phyloP scores from a whole-genome alignment of 805 yeast genomes.

The Candida coquimbonensis region DNA sequence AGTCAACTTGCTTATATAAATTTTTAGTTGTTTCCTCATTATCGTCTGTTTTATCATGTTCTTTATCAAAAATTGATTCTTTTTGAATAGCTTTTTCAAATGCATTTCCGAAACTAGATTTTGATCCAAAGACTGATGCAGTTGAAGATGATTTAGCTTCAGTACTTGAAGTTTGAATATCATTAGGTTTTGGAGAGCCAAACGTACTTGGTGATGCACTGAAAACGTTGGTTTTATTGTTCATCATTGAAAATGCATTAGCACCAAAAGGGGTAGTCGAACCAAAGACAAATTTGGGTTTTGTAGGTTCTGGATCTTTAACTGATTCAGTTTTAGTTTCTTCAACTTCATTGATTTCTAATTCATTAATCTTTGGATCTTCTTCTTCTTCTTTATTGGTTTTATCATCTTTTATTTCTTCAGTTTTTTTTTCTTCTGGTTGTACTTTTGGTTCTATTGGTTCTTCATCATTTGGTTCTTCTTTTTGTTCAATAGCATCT shows the following conservation, averaged over 20 bases:
- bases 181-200: too few species aligned
- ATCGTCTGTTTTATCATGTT: conserved; percentile 9
- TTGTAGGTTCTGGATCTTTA: conserved; percentile 3
- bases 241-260: conserved; percentile 29
- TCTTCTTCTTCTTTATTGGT: conserved; percentile 6
- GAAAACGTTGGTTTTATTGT: conserved; percentile 28
- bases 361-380: background rate
- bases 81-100: conserved; percentile 44
- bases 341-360: background rate
- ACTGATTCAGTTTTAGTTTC: background rate
- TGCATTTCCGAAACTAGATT: conserved; percentile 44
- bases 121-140: conserved; percentile 36
- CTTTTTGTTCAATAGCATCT: conserved; percentile 5
- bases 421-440: background rate
- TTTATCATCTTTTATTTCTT: background rate
- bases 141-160: conserved; percentile 4
- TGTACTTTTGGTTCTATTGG: too few species aligned
- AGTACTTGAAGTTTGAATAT: background rate
- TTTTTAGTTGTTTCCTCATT: conserved; percentile 19
- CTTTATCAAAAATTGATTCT: conserved; percentile 51
- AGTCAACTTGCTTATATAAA: conserved; percentile 50
- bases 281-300: conserved; percentile 51
- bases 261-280: conserved; percentile 43
- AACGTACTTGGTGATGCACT: conserved; percentile 21
- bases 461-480: background rate